These are phyloP conservation scores for Apiotrichum gracile DNA, from an alignment of 1,284 basidiomycete species.

Conservation along the genomic window DNA sequence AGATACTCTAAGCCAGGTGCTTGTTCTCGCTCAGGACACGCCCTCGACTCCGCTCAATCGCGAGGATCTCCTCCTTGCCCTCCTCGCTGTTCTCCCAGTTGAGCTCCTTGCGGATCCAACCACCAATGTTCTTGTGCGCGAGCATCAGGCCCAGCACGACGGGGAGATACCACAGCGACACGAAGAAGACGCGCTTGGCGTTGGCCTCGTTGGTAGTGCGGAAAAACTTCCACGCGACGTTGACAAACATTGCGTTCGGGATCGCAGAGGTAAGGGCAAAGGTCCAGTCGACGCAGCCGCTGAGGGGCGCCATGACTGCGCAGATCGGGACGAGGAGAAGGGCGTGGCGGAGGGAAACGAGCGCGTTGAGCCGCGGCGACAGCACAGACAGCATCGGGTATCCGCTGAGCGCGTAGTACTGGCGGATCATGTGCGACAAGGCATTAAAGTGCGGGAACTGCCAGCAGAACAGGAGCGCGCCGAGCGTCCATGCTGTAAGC, in stretches of 20 bases:
- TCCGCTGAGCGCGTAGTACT: conserved; percentile 86
- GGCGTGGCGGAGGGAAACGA: conserved; percentile 80
- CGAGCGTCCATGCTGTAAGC: conserved; percentile 67
- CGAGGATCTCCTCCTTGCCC: conserved; percentile 13
- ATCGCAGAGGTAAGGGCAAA: conserved; percentile 74
- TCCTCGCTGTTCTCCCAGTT: conserved; percentile 17
- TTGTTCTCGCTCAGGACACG: conserved; percentile 1
- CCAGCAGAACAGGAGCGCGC: conserved; percentile 86
- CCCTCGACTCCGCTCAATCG: conserved; percentile 8
- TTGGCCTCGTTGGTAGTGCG: conserved; percentile 60
- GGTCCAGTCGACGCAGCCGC: conserved; percentile 79
- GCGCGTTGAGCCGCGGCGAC: conserved; percentile 71
- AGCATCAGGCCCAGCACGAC: conserved; percentile 88
- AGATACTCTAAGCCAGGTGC: no score
- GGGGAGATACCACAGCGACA: conserved; percentile 86
- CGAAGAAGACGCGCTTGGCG: conserved; percentile 72
- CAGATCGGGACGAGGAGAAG: conserved; percentile 72
- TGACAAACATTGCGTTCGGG: conserved; percentile 68
- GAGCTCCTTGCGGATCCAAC: conserved; percentile 52
- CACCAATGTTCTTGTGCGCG: conserved; percentile 77
- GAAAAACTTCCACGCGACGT: conserved; percentile 73
- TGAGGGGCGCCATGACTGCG: conserved; percentile 71
- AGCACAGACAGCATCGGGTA: conserved; percentile 89
- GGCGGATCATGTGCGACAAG: conserved; percentile 78
- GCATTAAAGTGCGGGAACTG: conserved; percentile 99